phyloP scores from a whole-genome alignment of 805 yeast genomes.

The Myxozyma neotropica region DNA sequence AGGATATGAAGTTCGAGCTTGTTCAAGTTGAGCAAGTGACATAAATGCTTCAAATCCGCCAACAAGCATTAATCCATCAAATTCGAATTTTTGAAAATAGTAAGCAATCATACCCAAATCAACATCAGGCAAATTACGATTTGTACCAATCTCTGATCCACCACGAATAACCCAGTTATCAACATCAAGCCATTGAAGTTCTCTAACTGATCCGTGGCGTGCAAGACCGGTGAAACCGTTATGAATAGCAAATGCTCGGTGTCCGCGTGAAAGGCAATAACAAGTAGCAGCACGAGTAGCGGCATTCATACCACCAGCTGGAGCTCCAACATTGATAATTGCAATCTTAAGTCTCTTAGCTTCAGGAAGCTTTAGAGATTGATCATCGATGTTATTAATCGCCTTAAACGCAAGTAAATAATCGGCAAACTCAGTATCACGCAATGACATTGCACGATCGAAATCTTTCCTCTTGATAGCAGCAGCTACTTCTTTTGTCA shows the following conservation, averaged over 20 bases:
- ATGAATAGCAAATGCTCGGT: slow-evolving; percentile 83
- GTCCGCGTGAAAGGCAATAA: slow-evolving; percentile 88
- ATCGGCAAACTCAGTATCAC: slow-evolving; percentile 88
- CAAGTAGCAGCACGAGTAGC: slow-evolving; percentile 89
- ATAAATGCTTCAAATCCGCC: slow-evolving; percentile 98
- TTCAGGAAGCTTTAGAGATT: slow-evolving; percentile 59
- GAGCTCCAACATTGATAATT: slow-evolving; percentile 92
- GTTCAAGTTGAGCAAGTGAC: slow-evolving; percentile 77
- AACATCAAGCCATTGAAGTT: slow-evolving; percentile 79
- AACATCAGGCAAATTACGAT: slow-evolving; percentile 77
- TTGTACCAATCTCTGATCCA: slow-evolving; percentile 97
- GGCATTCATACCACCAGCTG: slow-evolving; percentile 94
- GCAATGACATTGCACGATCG: slow-evolving; percentile 78
- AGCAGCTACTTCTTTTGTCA: slow-evolving; percentile 85
- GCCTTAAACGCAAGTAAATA: slow-evolving; percentile 71
- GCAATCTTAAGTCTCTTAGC: slow-evolving; percentile 72
- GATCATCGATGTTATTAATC: slow-evolving; percentile 65
- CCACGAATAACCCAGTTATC: slow-evolving; percentile 88
- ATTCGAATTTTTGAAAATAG: slow-evolving; percentile 82
- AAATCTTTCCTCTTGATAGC: slow-evolving; percentile 82
- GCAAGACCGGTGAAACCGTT: slow-evolving; percentile 93
- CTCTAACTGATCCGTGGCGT: slow-evolving; percentile 80
- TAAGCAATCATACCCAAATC: slow-evolving; percentile 91
- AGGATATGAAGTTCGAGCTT: slow-evolving; percentile 78
- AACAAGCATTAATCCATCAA: slow-evolving; percentile 86